These are phyloP conservation scores for Oxyria digyna DNA, from an alignment of 148 eudicot genomes.

Conservation along the genomic window DNA sequence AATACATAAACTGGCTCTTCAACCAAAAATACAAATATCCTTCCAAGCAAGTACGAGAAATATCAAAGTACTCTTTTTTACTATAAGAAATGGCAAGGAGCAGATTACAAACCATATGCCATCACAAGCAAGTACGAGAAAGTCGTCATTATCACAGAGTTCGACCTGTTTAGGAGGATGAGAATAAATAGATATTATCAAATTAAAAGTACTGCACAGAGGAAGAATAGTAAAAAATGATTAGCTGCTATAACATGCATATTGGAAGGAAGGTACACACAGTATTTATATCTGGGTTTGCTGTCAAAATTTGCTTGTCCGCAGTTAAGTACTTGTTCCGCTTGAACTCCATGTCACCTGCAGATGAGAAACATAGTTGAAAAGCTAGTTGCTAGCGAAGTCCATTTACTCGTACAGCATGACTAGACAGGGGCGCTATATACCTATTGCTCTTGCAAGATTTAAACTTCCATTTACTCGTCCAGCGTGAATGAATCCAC, in stretches of 20 bases:
- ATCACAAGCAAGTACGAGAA: slow-evolving; percentile 91
- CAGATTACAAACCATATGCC: slow-evolving; percentile 71
- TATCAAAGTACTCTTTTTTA: neutral
- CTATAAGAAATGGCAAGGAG: neutral
- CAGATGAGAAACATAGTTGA: slow-evolving; percentile 9
- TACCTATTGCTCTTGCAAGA: slow-evolving; percentile 75
- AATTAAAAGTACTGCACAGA: neutral
- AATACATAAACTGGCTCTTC: neutral
- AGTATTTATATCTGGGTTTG: slow-evolving; percentile 56
- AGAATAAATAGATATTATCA: neutral
- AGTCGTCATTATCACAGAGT: slow-evolving; percentile 88
- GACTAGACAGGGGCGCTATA: slow-evolving; percentile 3
- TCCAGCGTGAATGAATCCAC: slow-evolving; percentile 60
- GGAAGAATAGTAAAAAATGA: neutral
- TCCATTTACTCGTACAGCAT: neutral
- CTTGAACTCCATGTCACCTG: slow-evolving; percentile 82
- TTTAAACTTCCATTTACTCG: slow-evolving; percentile 77
- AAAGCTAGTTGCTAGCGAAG: neutral
- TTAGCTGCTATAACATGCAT: neutral
- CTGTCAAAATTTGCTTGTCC: slow-evolving; percentile 69
- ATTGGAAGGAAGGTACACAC: slow-evolving; percentile 25
- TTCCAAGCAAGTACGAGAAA: neutral
- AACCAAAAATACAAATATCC: neutral
- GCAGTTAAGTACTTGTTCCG: slow-evolving; percentile 47
- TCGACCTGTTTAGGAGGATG: slow-evolving; percentile 43